Percentiles rank a stretch among this genome's conserved stretches.
phyloP scores from a whole-genome alignment of 2,329 filamentous ascomycete genomes.

The Colletotrichum orbiculare region DNA sequence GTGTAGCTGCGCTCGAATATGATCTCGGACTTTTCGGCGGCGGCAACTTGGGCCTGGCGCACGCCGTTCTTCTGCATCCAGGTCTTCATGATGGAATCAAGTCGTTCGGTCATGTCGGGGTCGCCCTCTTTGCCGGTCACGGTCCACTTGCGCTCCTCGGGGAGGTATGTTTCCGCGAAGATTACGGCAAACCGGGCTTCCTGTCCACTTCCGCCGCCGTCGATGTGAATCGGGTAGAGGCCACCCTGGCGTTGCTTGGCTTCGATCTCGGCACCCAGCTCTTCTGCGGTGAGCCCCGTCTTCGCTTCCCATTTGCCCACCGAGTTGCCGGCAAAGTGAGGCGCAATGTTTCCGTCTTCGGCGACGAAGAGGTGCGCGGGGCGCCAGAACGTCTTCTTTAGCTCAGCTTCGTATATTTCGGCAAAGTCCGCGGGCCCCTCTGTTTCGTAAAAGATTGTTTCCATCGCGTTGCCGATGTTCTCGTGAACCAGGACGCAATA shows the following conservation, averaged over 20 bases:
- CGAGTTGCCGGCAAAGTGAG: constrained; percentile 29
- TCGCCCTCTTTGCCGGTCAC: constrained; percentile 22
- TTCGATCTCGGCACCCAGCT: constrained; percentile 25
- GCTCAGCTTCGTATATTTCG: constrained; percentile 8
- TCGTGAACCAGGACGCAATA: constrained; percentile 32
- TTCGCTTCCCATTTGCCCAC: constrained; percentile 35
- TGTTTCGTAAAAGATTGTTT: constrained; percentile 23
- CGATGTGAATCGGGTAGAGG: constrained; percentile 31
- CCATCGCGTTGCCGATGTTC: constrained; percentile 28
- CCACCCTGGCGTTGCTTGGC: constrained; percentile 22
- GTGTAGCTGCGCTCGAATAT: constrained; percentile 36
- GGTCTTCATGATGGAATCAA: constrained; percentile 22
- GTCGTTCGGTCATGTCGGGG: not conserved
- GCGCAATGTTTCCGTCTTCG: constrained; percentile 31
- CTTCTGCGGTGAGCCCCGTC: constrained; percentile 11
- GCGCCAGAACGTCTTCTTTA: constrained; percentile 36
- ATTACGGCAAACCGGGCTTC: constrained; percentile 33
- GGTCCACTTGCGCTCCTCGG: constrained; percentile 29
- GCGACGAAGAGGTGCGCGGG: constrained; percentile 29
- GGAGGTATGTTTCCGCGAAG: constrained; percentile 32
- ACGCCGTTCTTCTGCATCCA: constrained; percentile 37
- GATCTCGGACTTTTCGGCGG: constrained; percentile 12
- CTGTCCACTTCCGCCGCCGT: constrained; percentile 14
- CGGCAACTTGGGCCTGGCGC: constrained; percentile 36
- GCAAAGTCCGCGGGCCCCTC: constrained; percentile 18